Base-by-base conservation (phyloP, 208 protist species). In the Trypanosoma congolense region DNA sequence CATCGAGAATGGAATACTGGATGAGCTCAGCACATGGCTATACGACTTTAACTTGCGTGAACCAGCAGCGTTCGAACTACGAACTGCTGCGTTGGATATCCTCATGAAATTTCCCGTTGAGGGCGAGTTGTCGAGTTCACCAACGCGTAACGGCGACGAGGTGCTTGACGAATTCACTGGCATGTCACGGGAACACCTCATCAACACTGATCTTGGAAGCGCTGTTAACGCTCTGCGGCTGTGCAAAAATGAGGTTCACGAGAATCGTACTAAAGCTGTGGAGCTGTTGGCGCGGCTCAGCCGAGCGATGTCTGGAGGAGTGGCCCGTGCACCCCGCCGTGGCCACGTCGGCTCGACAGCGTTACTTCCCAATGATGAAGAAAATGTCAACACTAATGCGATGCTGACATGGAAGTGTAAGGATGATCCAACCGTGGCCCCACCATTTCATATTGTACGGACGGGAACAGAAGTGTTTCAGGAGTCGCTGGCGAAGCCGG, bases 21-120 rank as follows among this genome's bases (percentile, higher is more conserved):
- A 85, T 54, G 77, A 89, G 68, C 71, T 92, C 6, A 85, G 85
- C 56, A 73, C 77, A 41, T 92, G 85, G 81, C 56, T 92, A 12
- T 87, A 85, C 55, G 79, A 86, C 59, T 65, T 87, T 50, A 50
- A 54, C 21, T 70, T 65, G 25, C 53, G 56, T 22, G 70, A 87
- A 41, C 73, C 77, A 2, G 77, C 80, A 0, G 73, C 85, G 31
- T 78, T 75, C 49, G 80, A 89, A 43, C 65, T 92, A 48, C 85
- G 85, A 56, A 77, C 75, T 35, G 66, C 66, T 29, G 81, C 85
- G 2, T 71, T 92, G 8, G 78, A 89, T 59, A 77, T 87, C n/a
- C 70, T 92, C 21, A 22, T 83, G 19, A 40, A 54, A n/a, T 73
- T 92, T 29, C 78, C 78, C 0, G 73, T 92, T 28, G 75, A 85